Percentiles rank a stretch among this genome's conserved stretches.
Conservation (phyloP, 768 basidiomycete genomes). For the Tricholoma bakamatsutake region DNA sequence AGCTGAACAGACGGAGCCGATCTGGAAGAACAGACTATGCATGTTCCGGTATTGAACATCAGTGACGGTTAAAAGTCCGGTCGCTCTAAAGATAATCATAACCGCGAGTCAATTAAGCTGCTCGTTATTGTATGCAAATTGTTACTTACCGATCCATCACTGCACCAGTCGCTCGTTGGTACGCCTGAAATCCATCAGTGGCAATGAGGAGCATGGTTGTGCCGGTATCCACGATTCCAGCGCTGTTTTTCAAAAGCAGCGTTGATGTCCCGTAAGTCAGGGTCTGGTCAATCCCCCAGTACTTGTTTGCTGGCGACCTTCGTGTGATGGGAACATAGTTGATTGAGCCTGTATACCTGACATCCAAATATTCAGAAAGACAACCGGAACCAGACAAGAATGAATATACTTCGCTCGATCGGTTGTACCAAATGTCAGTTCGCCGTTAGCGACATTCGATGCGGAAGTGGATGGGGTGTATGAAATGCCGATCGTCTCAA, state of each 20-base stretch:
- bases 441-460: constrained; percentile 36
- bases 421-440: constrained; percentile 45
- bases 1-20: constrained; percentile 36
- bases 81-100: constrained; percentile 11
- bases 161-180: constrained; percentile 41
- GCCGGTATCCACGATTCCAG: constrained; percentile 60
- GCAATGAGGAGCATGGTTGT: constrained; percentile 48
- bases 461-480: constrained; percentile 40
- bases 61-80: constrained; percentile 51
- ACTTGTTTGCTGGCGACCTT: constrained; percentile 40
- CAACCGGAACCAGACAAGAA: not conserved
- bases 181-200: constrained; percentile 37
- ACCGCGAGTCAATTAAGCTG: not conserved
- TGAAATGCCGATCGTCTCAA: constrained; percentile 41
- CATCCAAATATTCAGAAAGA: constrained; percentile 28
- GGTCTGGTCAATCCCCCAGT: constrained; percentile 60
- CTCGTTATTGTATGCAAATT: not conserved
- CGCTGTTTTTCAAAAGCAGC: constrained; percentile 37
- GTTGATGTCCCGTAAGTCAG: constrained; percentile 41
- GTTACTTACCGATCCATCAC: constrained; percentile 21
- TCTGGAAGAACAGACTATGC: constrained; percentile 51
- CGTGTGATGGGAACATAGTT: constrained; percentile 42
- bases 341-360: constrained; percentile 40
- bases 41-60: constrained; percentile 43
- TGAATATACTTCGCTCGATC: constrained; percentile 10